Conservation (phyloP, 371 early-diverging fungal species). For the Mucor circinelloides region DNA sequence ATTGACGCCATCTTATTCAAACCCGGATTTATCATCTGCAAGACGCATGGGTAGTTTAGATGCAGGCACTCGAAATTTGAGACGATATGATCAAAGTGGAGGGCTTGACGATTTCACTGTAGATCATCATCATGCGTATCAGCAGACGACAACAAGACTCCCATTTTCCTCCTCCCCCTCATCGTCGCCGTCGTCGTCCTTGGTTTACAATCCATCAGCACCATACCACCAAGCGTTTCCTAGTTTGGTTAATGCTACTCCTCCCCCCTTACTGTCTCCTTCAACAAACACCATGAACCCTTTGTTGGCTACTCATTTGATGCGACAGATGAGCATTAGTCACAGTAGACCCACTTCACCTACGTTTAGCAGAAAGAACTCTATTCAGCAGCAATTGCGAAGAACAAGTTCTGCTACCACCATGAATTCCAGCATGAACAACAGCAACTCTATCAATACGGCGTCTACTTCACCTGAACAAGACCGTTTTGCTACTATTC, state of each 20-base stretch:
- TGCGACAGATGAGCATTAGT: conserved; percentile 24
- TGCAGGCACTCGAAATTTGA: conserved; percentile 11
- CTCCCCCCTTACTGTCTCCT: conserved; percentile 10
- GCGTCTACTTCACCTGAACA: conserved; percentile 21
- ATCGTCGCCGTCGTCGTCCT: neutral
- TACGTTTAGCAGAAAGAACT: conserved; percentile 17
- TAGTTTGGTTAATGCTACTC: neutral
- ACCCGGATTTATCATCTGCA: conserved; percentile 40
- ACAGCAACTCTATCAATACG: neutral
- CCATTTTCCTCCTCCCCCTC: neutral
- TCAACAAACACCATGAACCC: conserved; percentile 21
- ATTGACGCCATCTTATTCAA: conserved; percentile 45
- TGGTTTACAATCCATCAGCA: neutral
- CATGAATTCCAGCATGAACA: conserved; percentile 1
- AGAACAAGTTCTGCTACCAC: conserved; percentile 9
- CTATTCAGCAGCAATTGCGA: conserved; percentile 14
- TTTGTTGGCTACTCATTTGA: conserved; percentile 28
- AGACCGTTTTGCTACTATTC: conserved; percentile 65
- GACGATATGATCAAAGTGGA: conserved; percentile 7
- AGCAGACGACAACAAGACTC: neutral
- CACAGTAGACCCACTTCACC: conserved; percentile 25
- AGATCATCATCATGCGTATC: neutral
- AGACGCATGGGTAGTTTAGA: conserved; percentile 31
- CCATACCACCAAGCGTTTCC: neutral
- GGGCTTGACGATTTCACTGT: conserved; percentile 9